Percentiles rank a stretch among this genome's conserved stretches.
These are phyloP conservation scores for Ophiostoma quercus DNA, from an alignment of 2,329 filamentous ascomycete genomes.

Conservation along the genomic window DNA sequence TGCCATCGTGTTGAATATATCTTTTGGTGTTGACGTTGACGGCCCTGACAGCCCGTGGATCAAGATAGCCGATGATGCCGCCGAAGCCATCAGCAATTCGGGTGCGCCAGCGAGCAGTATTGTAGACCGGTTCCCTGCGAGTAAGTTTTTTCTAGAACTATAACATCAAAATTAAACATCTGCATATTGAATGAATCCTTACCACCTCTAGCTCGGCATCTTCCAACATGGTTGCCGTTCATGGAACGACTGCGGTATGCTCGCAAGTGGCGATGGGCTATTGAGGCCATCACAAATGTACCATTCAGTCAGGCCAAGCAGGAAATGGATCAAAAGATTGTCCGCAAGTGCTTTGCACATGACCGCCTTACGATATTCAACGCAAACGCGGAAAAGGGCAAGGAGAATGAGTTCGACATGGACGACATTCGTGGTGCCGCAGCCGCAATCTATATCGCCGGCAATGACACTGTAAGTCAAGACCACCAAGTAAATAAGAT, in stretches of 20 bases:
- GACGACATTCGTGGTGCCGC: constrained; percentile 35
- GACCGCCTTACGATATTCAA: constrained; percentile 8
- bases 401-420: constrained; percentile 30
- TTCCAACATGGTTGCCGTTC: constrained; percentile 25
- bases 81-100: constrained; percentile 25
- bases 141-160: constrained; percentile 7
- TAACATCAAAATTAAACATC: not conserved
- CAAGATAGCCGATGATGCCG: constrained; percentile 34
- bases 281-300: constrained; percentile 5
- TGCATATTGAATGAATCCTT: not conserved
- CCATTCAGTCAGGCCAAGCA: constrained; percentile 10
- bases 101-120: constrained; percentile 26
- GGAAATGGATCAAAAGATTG: constrained; percentile 14
- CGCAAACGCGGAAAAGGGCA: constrained; percentile 26
- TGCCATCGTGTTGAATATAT: constrained; percentile 41
- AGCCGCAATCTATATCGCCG: constrained; percentile 38
- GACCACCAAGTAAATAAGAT: not conserved
- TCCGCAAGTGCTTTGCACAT: constrained; percentile 25
- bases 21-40: constrained; percentile 40
- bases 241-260: constrained; percentile 24
- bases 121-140: constrained; percentile 26
- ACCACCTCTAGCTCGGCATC: not conserved
- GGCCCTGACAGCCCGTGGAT: constrained; percentile 39
- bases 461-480: constrained; percentile 37
- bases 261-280: constrained; percentile 20